These are phyloP conservation scores for Aspergillus transmontanensis DNA, from an alignment of 2,329 filamentous ascomycete species.

Conservation along the genomic window DNA sequence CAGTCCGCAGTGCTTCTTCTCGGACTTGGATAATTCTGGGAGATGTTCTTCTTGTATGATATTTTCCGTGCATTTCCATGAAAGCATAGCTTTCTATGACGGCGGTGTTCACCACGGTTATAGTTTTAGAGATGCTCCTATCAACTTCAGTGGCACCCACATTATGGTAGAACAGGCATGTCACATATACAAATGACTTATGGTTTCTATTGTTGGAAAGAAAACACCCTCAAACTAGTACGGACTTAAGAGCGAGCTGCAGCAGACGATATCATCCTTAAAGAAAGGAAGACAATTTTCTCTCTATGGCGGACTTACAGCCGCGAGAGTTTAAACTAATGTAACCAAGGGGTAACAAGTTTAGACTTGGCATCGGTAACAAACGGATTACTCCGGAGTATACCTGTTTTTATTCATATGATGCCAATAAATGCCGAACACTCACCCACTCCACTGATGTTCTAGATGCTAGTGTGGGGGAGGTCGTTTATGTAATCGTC, in stretches of 20 bases:
- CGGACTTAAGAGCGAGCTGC: background rate
- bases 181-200: background rate
- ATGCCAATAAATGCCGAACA: background rate
- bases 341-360: background rate
- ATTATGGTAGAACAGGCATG: background rate
- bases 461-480: background rate
- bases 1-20: background rate
- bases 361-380: background rate
- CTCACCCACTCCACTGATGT: background rate
- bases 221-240: background rate
- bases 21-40: background rate
- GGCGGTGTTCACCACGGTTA: background rate
- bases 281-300: background rate
- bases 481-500: background rate
- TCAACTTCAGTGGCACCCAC: background rate
- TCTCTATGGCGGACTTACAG: background rate
- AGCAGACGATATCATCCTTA: background rate
- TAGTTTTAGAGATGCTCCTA: background rate
- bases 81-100: background rate
- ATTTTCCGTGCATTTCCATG: background rate
- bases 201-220: background rate
- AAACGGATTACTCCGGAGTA: background rate
- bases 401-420: background rate
- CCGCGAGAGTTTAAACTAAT: background rate
- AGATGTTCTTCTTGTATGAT: conserved; percentile 3